A percentile compares a stretch with the other conserved stretches of the same genome.
Conservation (phyloP, 805 yeast genomes). For the Yarrowia hollandica region DNA sequence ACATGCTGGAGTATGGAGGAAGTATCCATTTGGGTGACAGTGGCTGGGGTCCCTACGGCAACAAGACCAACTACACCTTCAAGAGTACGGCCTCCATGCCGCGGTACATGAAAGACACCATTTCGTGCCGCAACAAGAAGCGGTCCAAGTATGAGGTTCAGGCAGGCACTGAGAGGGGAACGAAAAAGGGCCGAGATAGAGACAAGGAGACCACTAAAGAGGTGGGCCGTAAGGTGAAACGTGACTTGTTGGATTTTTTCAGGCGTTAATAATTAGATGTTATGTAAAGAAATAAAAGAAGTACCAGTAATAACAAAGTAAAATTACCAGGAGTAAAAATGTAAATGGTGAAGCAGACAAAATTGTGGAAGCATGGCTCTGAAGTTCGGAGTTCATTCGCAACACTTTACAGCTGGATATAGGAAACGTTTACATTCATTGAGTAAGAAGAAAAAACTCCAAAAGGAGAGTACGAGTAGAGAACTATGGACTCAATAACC, state of each 20-base stretch:
- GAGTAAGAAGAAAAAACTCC: too few relatives aligned
- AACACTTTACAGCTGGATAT: too few relatives aligned
- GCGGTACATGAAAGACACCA: conserved; percentile 19
- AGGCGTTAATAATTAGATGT: not conserved
- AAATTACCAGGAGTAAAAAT: too few relatives aligned
- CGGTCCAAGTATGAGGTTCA: not conserved
- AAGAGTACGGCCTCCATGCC: conserved; percentile 7
- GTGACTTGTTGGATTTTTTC: conserved; percentile 17
- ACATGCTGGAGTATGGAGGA: conserved; percentile 23
- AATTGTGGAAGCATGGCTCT: too few relatives aligned
- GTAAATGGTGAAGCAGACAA: too few relatives aligned
- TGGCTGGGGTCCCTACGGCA: conserved; percentile 9
- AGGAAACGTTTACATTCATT: too few relatives aligned
- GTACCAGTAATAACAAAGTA: not conserved
- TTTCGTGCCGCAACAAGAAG: conserved; percentile 10
- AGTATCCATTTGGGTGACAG: conserved; percentile 5
- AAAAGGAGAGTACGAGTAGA: too few relatives aligned
- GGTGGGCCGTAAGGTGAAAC: not conserved
- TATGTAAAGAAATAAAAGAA: not conserved
- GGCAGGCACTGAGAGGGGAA: conserved; percentile 20
- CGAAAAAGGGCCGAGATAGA: not conserved
- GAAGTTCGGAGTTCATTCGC: too few relatives aligned
- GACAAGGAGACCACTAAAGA: not conserved
- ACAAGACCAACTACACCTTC: not conserved
- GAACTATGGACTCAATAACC: too few relatives aligned